phyloP scores from a whole-genome alignment of 257 asterid genomes.

The Lycium barbarum region DNA sequence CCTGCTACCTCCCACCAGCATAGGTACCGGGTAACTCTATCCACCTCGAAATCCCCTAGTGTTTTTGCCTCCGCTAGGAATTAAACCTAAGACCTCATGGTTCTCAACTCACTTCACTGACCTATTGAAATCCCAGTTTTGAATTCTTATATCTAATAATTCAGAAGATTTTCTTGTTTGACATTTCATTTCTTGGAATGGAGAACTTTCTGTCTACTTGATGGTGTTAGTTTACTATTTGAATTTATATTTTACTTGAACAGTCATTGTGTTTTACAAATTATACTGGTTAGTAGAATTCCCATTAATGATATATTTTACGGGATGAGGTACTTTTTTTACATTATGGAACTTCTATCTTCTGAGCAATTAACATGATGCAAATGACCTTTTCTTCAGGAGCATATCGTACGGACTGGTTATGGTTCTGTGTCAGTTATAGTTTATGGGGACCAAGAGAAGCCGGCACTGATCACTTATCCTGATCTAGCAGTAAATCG shows the following conservation, averaged over 20 bases:
- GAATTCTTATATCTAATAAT: not conserved
- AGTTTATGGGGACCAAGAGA: constrained; percentile 86
- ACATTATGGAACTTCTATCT: not conserved
- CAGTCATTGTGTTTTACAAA: not conserved
- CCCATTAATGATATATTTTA: not conserved
- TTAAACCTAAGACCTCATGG: too few species aligned
- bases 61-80: too few species aligned
- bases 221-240: not conserved
- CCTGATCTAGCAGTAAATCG: constrained; percentile 96
- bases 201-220: not conserved
- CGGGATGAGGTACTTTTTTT: not conserved
- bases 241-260: not conserved
- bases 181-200: not conserved
- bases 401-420: constrained; percentile 76
- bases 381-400: constrained; percentile 56
- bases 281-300: not conserved
- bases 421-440: constrained; percentile 85
- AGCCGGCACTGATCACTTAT: constrained; percentile 93
- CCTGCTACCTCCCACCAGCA: too few species aligned
- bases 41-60: too few species aligned
- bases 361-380: constrained; percentile 1
- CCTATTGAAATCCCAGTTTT: too few species aligned
- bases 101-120: too few species aligned
- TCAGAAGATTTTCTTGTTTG: constrained; percentile 21
- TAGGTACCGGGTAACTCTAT: too few species aligned